Percentiles rank a stretch among this genome's conserved stretches.
phyloP scores from a whole-genome alignment of 2,329 filamentous ascomycete species.

The Hypoxylon sp. region DNA sequence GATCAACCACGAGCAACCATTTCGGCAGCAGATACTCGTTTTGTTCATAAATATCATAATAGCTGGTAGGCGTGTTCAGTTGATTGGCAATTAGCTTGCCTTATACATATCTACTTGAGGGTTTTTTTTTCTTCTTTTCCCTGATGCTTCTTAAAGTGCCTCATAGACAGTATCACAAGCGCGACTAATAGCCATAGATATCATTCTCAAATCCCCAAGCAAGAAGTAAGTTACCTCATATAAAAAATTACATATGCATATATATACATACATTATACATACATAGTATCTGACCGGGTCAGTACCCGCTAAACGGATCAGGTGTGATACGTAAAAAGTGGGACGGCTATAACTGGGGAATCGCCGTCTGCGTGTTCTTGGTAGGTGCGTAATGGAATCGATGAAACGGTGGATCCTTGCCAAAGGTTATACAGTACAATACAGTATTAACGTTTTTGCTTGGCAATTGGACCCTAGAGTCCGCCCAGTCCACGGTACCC shows the following conservation, averaged over 20 bases:
- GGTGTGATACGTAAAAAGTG: constrained; percentile 30
- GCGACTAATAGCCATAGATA: neutral
- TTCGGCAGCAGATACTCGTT: constrained; percentile 43
- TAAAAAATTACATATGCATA: neutral
- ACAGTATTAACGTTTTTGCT: constrained; percentile 28
- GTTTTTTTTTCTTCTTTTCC: constrained; percentile 2
- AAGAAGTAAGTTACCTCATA: neutral
- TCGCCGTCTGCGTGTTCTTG: constrained; percentile 16
- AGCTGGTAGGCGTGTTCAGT: constrained; percentile 8
- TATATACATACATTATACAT: neutral
- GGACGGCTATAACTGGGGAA: constrained; percentile 16
- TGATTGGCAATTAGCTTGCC: constrained; percentile 21
- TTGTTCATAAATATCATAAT: constrained; percentile 18
- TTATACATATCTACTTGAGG: constrained; percentile 18
- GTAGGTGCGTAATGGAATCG: constrained; percentile 19
- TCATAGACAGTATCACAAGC: constrained; percentile 6
- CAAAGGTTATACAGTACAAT: constrained; percentile 28
- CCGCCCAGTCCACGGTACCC: constrained; percentile 27
- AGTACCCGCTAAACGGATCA: constrained; percentile 5
- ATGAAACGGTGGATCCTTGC: constrained; percentile 34
- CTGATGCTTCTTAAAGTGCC: neutral
- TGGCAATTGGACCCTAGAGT: constrained; percentile 22
- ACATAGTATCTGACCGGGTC: neutral
- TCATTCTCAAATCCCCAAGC: neutral
- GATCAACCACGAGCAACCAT: constrained; percentile 26